Conservation (phyloP, 345 rosid species). For the Cardamine occulta region DNA sequence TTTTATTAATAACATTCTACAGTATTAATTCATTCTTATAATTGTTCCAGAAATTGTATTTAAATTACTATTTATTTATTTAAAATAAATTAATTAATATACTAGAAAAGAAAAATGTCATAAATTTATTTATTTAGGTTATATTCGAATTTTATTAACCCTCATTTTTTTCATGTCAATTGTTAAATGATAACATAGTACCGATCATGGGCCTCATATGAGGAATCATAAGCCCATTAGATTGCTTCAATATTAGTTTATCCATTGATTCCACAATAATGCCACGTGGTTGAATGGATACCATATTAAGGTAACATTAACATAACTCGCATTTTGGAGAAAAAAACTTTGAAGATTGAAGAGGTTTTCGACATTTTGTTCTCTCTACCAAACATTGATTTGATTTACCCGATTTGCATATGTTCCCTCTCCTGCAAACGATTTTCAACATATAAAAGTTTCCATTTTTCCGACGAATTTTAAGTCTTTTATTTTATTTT, state of each 20-base stretch:
- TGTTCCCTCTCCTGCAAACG: not conserved
- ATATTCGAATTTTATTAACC: no score
- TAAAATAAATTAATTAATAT: no score
- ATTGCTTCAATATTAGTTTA: conserved; percentile 23
- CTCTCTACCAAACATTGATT: conserved; percentile 12
- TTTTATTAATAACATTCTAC: no score
- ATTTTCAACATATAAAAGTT: not conserved
- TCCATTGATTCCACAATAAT: not conserved
- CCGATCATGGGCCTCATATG: not conserved
- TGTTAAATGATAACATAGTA: no score
- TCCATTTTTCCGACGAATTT: not conserved
- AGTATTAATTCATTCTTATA: no score
- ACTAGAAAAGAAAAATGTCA: no score
- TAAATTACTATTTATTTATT: no score
- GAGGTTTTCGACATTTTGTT: conserved; percentile 13
- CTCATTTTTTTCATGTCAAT: not conserved
- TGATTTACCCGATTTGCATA: not conserved
- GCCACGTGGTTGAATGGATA: conserved; percentile 18
- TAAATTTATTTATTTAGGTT: no score
- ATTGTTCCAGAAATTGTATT: no score
- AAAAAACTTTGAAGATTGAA: not conserved
- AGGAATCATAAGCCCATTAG: conserved; percentile 20
- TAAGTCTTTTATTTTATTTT: no score
- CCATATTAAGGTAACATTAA: not conserved
- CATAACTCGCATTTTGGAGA: not conserved